Evolutionary conservation across 805 yeast genomes (phyloP), one percentile per base, ranked within the genome.

Genomic region (Lipomyces kockii): DNA sequence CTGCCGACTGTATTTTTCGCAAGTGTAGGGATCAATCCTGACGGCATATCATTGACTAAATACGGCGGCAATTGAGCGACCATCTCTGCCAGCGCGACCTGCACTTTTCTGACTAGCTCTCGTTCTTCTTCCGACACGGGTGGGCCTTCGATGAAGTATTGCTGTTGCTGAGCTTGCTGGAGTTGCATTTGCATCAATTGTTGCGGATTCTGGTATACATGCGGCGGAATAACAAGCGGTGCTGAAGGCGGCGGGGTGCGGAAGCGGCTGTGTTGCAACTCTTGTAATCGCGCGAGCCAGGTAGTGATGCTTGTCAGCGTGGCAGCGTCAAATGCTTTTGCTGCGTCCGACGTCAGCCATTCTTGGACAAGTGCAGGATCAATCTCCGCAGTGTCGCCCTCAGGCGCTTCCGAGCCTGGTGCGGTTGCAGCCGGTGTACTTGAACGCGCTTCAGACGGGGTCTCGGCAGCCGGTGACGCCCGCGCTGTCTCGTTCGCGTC

Each of bases 251-350:
- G 71, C 58, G 74, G 58, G 12, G 72, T 69, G 14, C 70, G 56
- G 34, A 80, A 78, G 69, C 92, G 81, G 54, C 78, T 73, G 20
- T 83, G 79, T 75, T 90, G 87, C 39, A 86, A 67, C 29, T 78
- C 77, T 69, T 85, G 85, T 32, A 90, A 76, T 65, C 85, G 83
- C 11, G 81, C 71, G 27, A 90, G 72, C 56, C 84, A 78, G 57
- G 78, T 74, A 35, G 83, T 81, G 49, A 88, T 80, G 22, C 80
- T 77, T 60, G 82, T 74, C 55, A 79, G 77, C 62, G 81, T 83
- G 1, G 78, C 69, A 7, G 27, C 55, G 54, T 68, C 73, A 61
- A 61, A 64, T 17, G 53, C 66, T 17, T 54, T n/a, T 66, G 66
- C 69, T 12, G 56, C 72, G 8, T 64, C 72, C 3, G 65, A 64